A percentile compares a stretch with the other conserved stretches of the same genome.
Evolutionary conservation across 306 rosid species (phyloP).

Genomic region (Fragaria nilgerrensis): DNA sequence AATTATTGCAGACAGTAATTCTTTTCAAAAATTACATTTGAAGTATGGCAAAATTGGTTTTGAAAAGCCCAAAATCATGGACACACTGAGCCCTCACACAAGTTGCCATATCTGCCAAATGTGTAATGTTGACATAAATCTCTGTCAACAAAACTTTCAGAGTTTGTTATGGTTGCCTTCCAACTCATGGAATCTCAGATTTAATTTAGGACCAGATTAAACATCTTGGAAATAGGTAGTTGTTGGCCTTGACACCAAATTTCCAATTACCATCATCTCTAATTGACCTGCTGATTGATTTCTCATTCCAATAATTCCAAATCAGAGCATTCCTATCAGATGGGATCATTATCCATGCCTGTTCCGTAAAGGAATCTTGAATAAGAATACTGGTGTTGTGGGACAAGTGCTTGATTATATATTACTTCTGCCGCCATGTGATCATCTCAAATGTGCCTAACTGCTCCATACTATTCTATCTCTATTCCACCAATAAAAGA

Average conservation of each 20-base stretch:
- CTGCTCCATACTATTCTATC: slow-evolving; percentile 20
- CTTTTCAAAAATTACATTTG: too few relatives aligned
- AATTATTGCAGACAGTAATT: too few relatives aligned
- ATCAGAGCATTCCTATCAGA: slow-evolving; percentile 30
- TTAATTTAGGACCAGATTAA: neutral
- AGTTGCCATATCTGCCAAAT: neutral
- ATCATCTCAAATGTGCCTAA: slow-evolving; percentile 27
- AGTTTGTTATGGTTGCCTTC: slow-evolving; percentile 3
- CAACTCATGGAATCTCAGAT: slow-evolving; percentile 17
- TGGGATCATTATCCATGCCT: slow-evolving; percentile 40
- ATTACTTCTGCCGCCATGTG: slow-evolving; percentile 46
- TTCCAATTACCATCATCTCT: neutral
- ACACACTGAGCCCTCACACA: neutral
- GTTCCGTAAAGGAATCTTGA: slow-evolving; percentile 46
- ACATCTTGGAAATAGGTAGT: neutral
- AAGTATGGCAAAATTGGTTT: too few relatives aligned
- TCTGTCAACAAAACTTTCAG: neutral
- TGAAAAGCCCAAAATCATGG: neutral
- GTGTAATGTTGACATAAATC: neutral
- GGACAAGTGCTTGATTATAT: slow-evolving; percentile 31
- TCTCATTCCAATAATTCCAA: slow-evolving; percentile 29
- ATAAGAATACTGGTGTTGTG: slow-evolving; percentile 31
- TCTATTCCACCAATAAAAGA: slow-evolving; percentile 20
- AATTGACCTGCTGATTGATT: slow-evolving; percentile 4
- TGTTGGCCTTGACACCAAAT: slow-evolving; percentile 36